Evolutionary conservation across 2,329 filamentous ascomycete species (phyloP), one percentile per base, ranked within the genome.

Genomic region (Fusarium camptoceras): DNA sequence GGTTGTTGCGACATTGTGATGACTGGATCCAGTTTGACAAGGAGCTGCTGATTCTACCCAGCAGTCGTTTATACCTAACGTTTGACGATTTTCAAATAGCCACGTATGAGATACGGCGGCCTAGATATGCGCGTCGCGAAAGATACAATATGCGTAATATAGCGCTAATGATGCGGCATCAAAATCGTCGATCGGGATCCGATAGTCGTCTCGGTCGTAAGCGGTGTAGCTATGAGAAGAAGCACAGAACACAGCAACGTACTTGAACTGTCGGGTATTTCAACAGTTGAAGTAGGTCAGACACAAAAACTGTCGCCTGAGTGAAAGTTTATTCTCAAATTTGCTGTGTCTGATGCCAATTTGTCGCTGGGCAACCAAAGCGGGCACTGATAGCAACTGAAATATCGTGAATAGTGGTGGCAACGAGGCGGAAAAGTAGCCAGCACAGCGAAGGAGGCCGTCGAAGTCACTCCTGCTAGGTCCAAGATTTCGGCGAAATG

Each of bases 1-100:
- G 78, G 80, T 77, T 86, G 86, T 77, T 87, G 86, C 73, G 77
- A 78, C 80, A 82, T 82, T 55, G 65, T 78, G 57, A 61, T 64
- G 42, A 71, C 42, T 46, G 56, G 63, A 66, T 71, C 70, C 66
- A 68, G 68, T 57, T 62, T 67, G 71, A 44, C 59, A 72, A 59
- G 62, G 49, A 59, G 51, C 59, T 70, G 70, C 76, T 72, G 71
- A 60, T 69, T 59, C 65, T 65, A 66, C 58, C 53, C 70, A 75
- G 71, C 72, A 73, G 69, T 41, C 20, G 59, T 27, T n/a, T 51
- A 18, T 27, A 28, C 34, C 34, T 16, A 15, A 28, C 6, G 15
- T 16, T 20, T 41, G 31, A 51, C 41, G 49, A 27, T 41, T 41
- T 56, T 58, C 16, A 20, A 47, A 58, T 42, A 42, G 49, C 37